These are phyloP conservation scores for Scedosporium dehoogii DNA, from an alignment of 2,329 filamentous ascomycete species.

Conservation along the genomic window DNA sequence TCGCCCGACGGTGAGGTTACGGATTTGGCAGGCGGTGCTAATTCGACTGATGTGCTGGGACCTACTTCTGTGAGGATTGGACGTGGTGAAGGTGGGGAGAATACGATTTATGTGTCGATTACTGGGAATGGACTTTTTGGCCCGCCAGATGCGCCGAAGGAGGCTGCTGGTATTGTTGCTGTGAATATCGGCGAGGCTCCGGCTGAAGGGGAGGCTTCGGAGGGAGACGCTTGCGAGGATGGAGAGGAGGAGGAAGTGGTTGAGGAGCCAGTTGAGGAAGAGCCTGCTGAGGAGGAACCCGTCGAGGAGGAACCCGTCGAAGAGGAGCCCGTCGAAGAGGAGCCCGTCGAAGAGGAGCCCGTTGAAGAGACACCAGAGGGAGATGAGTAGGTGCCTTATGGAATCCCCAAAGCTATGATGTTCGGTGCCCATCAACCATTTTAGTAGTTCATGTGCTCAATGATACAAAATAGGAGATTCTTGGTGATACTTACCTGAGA, in stretches of 20 bases:
- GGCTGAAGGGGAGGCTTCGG: background rate
- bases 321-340: background rate
- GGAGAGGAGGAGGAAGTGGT: background rate
- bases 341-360: background rate
- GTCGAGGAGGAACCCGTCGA: background rate
- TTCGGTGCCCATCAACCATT: too few species aligned
- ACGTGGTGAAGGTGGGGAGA: background rate
- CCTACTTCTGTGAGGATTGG: constrained; percentile 6
- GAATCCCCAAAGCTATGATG: background rate
- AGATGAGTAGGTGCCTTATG: background rate
- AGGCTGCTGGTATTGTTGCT: background rate
- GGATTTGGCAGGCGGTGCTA: background rate
- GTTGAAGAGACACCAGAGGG: background rate
- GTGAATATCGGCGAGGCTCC: background rate
- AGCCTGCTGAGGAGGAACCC: background rate
- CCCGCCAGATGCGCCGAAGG: background rate
- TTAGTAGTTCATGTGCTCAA: too few species aligned
- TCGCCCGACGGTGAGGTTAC: background rate
- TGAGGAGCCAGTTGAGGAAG: background rate
- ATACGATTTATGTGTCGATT: constrained; percentile 6
- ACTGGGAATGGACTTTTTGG: constrained; percentile 4
- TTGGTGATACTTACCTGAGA: too few species aligned
- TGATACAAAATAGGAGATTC: too few species aligned
- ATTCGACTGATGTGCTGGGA: background rate
- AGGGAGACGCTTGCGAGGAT: background rate